Base-by-base conservation (phyloP, 768 basidiomycete genomes). In the Saitozyma podzolica region DNA sequence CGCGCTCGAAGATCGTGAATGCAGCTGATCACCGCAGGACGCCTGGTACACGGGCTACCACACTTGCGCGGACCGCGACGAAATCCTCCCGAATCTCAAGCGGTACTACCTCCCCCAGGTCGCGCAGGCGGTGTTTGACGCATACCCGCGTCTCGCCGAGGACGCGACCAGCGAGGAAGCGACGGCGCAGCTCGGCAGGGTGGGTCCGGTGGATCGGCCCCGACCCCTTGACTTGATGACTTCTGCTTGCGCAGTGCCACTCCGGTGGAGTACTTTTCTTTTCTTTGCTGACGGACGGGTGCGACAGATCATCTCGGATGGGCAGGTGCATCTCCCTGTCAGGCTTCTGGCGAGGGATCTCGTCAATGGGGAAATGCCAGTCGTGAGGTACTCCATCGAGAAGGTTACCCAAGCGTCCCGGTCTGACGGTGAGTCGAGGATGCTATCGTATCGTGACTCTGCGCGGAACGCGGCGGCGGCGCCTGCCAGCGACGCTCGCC, bases 341-440 rank as follows among this genome's bases (percentile, higher is more conserved):
- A 80, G 88, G 43, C 61, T 90, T 42, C 82, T 91, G 39, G 82
- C 83, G 40, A 80, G 85, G 63, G 89, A 90, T 69, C 77, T 89
- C 68, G 75, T 82, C 14, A 75, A 79, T 7, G 83, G 81, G 0
- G 83, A 82, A 0, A 89, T 87, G 72, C 88, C 88, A 0, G 83
- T 89, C 0, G 73, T 88, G 60, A 82, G 89, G 59, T 91, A 90
- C 70, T 80, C 83, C 66, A 87, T 91, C 57, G 80, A 84, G 40
- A 89, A 87, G 87, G 85, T 86, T 0, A 87, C 89, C 0, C 85
- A 87, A 71, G 84, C 86, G 56, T 67, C 81, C 51, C 83, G 86
- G 9, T 81, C 83, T 1, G 77, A 83, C 70, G 88, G 88, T 86
- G 70, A 66, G 82, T 41, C 40, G 40, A 11, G 9, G 29, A 29